Evolutionary conservation across 2,329 filamentous ascomycete genomes (phyloP), one percentile per base, ranked within the genome.

Genomic region (Microcera coccophila): DNA sequence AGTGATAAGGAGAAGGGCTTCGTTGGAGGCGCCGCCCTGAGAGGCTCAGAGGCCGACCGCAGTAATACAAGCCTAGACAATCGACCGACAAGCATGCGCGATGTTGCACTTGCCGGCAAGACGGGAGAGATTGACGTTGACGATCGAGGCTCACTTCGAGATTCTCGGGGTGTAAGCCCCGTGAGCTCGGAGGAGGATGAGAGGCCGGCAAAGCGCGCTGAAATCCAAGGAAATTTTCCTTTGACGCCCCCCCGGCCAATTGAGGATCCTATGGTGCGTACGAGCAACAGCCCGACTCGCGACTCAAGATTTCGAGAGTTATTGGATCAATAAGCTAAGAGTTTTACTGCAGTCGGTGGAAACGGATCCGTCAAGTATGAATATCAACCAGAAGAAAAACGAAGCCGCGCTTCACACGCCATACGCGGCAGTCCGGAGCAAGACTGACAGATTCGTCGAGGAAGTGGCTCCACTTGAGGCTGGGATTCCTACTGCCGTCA

Each of bases 251-350:
- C 71, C 2, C 57, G 58, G 11, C 61, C 57, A 2, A 61, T 73
- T 7, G 55, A 51, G 24, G 66, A 67, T 11, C 52, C 59, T 14
- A 57, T 53, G 0, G 50, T 50, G 16, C 60, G 62, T n/a, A 64
- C 67, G 36, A 70, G 70, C 36, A 69, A 68, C 39, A 82, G 77
- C 58, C 77, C 78, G 1, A 72, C 64, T 4, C 66, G 79, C 40
- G 76, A 78, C 48, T 80, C 79, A 29, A 75, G 70, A 52, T 84
- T 84, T 51, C 68, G 67, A 36, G 81, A 84, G 63, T 74, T 76
- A 48, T 71, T 82, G 42, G 58, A 65, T 33, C 53, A 48, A 22
- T 64, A 47, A 61, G 26, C 16, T 36, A n/a, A n/a, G 29, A 21
- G 17, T 16, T 17, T 36, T 17, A 14, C 15, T 26, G 12, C 22